Conservation (phyloP, 495 filamentous ascomycete genomes). For the Bombardia bombarda region DNA sequence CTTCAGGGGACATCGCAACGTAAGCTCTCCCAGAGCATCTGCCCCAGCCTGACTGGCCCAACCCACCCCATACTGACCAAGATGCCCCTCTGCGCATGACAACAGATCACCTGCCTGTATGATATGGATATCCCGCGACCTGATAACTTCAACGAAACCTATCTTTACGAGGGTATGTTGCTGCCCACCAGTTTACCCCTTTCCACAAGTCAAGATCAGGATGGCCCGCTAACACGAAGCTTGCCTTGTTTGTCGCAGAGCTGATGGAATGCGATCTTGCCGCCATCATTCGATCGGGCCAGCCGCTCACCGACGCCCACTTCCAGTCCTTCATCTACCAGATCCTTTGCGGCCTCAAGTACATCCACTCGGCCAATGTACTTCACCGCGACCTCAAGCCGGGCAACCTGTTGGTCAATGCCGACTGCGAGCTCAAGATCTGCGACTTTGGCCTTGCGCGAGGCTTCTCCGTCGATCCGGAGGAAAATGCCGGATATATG, state of each 20-base stretch:
- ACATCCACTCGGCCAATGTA: slow-evolving; percentile 97
- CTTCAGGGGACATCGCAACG: slow-evolving; percentile 71
- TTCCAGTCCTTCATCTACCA: slow-evolving; percentile 96
- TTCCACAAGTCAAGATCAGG: not conserved
- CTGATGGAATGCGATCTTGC: slow-evolving; percentile 99
- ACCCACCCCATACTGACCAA: slow-evolving; percentile 5
- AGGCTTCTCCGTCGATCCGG: slow-evolving; percentile 92
- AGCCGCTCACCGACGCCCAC: slow-evolving; percentile 91
- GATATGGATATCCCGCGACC: slow-evolving; percentile 99
- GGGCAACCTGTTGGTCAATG: slow-evolving; percentile 93
- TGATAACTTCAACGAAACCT: slow-evolving; percentile 98
- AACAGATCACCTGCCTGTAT: slow-evolving; percentile 96
- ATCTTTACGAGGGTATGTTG: slow-evolving; percentile 86
- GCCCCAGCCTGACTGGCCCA: not conserved
- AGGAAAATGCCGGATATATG: slow-evolving; percentile 99
- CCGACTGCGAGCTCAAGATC: slow-evolving; percentile 98
- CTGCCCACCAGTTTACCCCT: not conserved
- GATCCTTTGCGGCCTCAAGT: slow-evolving; percentile 92
- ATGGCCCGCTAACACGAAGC: not conserved
- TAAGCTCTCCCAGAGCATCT: slow-evolving; percentile 21
- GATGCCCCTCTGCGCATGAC: not conserved
- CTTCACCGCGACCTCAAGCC: slow-evolving; percentile 95
- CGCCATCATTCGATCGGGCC: slow-evolving; percentile 94
- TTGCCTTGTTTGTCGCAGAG: slow-evolving; percentile 60
- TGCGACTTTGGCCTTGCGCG: slow-evolving; percentile 96